A percentile compares a stretch with the other conserved stretches of the same genome.
These are phyloP conservation scores for Rhodotorula sphaerocarpa DNA, from an alignment of 768 basidiomycete genomes.

Conservation along the genomic window DNA sequence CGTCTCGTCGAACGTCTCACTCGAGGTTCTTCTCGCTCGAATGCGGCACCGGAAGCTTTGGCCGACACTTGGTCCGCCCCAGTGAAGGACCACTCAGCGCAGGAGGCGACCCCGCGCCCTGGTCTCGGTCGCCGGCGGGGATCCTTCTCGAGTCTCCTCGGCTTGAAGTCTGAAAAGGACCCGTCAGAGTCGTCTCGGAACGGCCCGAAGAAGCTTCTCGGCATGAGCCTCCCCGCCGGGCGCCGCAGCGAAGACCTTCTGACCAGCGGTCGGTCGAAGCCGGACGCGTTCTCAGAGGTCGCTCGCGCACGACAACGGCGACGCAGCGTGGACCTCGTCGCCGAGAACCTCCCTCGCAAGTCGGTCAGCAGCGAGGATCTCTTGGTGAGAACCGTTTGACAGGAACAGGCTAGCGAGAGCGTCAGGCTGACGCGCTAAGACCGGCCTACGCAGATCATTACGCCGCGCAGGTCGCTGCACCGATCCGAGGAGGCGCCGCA, in stretches of 20 bases:
- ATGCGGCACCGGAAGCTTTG: not conserved
- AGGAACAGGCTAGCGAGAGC: too few relatives aligned
- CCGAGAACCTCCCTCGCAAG: conserved; percentile 11
- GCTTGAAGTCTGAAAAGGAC: conserved; percentile 1
- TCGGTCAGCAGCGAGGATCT: conserved; percentile 30
- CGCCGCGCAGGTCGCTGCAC: too few relatives aligned
- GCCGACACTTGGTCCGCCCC: conserved; percentile 11
- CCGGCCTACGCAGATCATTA: too few relatives aligned
- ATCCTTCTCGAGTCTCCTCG: conserved; percentile 16
- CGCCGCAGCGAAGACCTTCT: conserved; percentile 25
- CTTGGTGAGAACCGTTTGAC: too few relatives aligned
- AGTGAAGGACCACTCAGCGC: conserved; percentile 11
- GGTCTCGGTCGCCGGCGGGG: conserved; percentile 4
- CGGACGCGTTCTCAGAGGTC: not conserved
- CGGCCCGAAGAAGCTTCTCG: conserved; percentile 6
- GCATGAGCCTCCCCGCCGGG: conserved; percentile 24
- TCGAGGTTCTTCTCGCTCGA: conserved; percentile 9
- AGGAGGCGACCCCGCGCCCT: not conserved
- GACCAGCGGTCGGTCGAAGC: conserved; percentile 1
- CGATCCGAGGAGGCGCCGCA: too few relatives aligned
- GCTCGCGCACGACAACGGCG: not conserved
- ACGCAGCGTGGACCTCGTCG: conserved; percentile 21
- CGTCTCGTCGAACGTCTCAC: conserved; percentile 14
- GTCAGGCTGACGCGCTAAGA: too few relatives aligned
- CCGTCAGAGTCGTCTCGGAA: too few relatives aligned